Conservation (phyloP, 495 filamentous ascomycete species). For the Corynascus novoguineensis region DNA sequence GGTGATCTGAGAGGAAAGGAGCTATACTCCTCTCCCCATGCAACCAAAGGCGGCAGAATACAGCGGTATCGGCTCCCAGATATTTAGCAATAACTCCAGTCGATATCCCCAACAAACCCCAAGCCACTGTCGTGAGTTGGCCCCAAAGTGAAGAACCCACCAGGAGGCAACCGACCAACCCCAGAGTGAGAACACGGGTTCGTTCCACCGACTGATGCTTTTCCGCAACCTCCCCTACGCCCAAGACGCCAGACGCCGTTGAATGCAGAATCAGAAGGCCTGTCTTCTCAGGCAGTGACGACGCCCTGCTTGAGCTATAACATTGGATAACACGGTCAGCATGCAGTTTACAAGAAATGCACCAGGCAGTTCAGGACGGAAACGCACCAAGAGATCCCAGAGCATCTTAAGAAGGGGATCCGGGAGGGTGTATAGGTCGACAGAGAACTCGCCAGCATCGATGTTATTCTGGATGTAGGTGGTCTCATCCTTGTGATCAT, state of each 20-base stretch:
- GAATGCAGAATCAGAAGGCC: slow-evolving; percentile 9
- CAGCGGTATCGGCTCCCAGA: not conserved
- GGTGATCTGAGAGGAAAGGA: not conserved
- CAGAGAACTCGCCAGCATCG: slow-evolving; percentile 96
- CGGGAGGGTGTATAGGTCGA: slow-evolving; percentile 93
- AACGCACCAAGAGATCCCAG: slow-evolving; percentile 69
- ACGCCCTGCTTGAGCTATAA: slow-evolving; percentile 10
- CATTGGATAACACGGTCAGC: not conserved
- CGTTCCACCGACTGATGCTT: slow-evolving; percentile 12
- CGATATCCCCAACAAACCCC: not conserved
- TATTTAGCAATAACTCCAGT: not conserved
- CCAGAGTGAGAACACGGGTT: not conserved
- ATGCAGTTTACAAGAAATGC: not conserved
- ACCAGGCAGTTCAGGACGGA: too few relatives aligned
- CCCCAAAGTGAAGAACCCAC: not conserved
- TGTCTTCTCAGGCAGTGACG: not conserved
- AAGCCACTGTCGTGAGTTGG: not conserved
- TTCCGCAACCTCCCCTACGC: slow-evolving; percentile 3
- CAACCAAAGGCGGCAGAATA: not conserved
- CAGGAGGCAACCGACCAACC: slow-evolving; percentile 3
- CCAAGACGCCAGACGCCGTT: slow-evolving; percentile 16
- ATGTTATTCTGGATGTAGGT: slow-evolving; percentile 97
- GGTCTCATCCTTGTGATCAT: slow-evolving; percentile 86
- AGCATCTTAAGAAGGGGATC: slow-evolving; percentile 79
- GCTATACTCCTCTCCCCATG: not conserved